These are phyloP conservation scores for Diutina neorugosa DNA, from an alignment of 1,139 yeast genomes.

Conservation along the genomic window DNA sequence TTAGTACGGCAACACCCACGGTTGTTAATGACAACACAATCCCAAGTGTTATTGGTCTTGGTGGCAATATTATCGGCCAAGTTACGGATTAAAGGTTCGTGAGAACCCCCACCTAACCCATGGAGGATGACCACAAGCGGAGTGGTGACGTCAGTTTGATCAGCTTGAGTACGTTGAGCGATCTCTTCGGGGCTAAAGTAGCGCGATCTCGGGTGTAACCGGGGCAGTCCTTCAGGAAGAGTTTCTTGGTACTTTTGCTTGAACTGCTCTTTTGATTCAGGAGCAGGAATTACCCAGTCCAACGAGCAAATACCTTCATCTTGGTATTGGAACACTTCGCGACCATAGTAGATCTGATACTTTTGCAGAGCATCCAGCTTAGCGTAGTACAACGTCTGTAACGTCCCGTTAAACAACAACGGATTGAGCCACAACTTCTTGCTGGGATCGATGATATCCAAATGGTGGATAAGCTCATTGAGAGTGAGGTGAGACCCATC, in stretches of 20 bases:
- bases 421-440: constrained; percentile 48
- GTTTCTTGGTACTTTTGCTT: constrained; percentile 35
- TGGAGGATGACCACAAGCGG: constrained; percentile 68
- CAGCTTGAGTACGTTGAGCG: constrained; percentile 14
- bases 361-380: constrained; percentile 38
- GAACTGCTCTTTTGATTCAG: constrained; percentile 37
- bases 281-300: constrained; percentile 57
- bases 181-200: constrained; percentile 39
- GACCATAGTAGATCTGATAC: constrained; percentile 60
- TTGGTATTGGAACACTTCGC: constrained; percentile 49
- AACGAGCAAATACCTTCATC: constrained; percentile 65
- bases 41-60: constrained; percentile 21
- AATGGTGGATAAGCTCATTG: constrained; percentile 14
- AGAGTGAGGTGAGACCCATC: constrained; percentile 9
- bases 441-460: constrained; percentile 17
- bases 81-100: constrained; percentile 75
- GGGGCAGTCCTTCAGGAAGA: constrained; percentile 60
- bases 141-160: constrained; percentile 17
- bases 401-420: constrained; percentile 53
- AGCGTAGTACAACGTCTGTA: constrained; percentile 64
- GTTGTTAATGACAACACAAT: constrained; percentile 63
- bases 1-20: constrained; percentile 85
- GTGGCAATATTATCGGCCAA: constrained; percentile 25
- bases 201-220: constrained; percentile 68
- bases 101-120: constrained; percentile 89